Conservation (phyloP, 2,329 filamentous ascomycete genomes). For the Fusarium caatingaense region DNA sequence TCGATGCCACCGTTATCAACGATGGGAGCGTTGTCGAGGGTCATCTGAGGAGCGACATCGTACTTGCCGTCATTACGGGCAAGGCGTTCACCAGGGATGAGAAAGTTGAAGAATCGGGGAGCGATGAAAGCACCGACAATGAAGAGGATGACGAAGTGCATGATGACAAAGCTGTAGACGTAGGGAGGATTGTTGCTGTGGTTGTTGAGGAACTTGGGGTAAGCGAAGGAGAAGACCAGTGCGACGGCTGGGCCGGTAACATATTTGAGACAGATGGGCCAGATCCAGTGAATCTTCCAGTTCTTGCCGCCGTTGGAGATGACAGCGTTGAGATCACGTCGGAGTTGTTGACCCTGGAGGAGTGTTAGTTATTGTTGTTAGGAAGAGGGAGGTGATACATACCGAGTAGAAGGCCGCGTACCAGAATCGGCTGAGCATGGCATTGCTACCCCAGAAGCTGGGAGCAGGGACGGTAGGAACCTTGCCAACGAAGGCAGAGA, state of each 20-base stretch:
- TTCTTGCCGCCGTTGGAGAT: conserved; percentile 59
- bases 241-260: conserved; percentile 57
- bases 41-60: conserved; percentile 34
- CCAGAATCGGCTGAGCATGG: conserved; percentile 58
- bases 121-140: conserved; percentile 32
- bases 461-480: conserved; percentile 54
- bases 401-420: conserved; percentile 65
- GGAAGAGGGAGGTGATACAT: conserved; percentile 36
- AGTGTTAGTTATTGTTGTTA: not conserved
- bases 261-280: conserved; percentile 59
- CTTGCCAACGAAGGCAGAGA: conserved; percentile 53
- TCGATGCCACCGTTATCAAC: conserved; percentile 24
- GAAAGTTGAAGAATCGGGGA: conserved; percentile 30
- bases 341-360: conserved; percentile 63
- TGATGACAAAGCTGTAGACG: conserved; percentile 38
- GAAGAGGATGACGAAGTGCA: conserved; percentile 35
- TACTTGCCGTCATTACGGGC: conserved; percentile 35
- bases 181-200: conserved; percentile 30
- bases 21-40: conserved; percentile 18
- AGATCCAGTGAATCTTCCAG: conserved; percentile 62
- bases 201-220: conserved; percentile 47
- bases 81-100: conserved; percentile 27
- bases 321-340: conserved; percentile 61
- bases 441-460: conserved; percentile 56
- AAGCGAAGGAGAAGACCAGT: conserved; percentile 61